Conservation (phyloP, 495 filamentous ascomycete species). For the Tuber umbilicatum region DNA sequence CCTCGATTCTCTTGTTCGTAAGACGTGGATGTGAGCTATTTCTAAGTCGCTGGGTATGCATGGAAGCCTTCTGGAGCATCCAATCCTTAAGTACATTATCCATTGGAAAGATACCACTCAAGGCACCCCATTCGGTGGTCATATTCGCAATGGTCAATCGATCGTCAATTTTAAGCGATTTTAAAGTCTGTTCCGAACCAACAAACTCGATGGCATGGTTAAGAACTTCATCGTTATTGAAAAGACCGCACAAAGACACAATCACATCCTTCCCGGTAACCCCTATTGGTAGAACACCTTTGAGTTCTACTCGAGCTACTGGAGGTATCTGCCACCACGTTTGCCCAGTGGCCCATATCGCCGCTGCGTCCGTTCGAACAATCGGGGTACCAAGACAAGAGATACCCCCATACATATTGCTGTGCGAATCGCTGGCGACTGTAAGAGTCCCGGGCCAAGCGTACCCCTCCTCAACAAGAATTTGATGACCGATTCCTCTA, state of each 20-base stretch:
- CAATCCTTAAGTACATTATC: slow-evolving; percentile 67
- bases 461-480: slow-evolving; percentile 80
- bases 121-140: slow-evolving; percentile 91
- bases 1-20: slow-evolving; percentile 62
- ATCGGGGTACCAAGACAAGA: slow-evolving; percentile 71
- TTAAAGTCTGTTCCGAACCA: slow-evolving; percentile 70
- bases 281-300: slow-evolving; percentile 64
- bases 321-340: slow-evolving; percentile 92
- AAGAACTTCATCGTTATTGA: slow-evolving; percentile 82
- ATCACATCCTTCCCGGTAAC: slow-evolving; percentile 97
- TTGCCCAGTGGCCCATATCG: slow-evolving; percentile 75
- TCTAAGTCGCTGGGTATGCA: slow-evolving; percentile 45
- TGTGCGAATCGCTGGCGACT: slow-evolving; percentile 77
- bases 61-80: slow-evolving; percentile 69
- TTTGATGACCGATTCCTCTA: slow-evolving; percentile 79
- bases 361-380: slow-evolving; percentile 79
- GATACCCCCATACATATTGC: slow-evolving; percentile 87
- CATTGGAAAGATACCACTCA: slow-evolving; percentile 77
- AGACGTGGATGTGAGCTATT: slow-evolving; percentile 48
- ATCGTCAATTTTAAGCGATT: slow-evolving; percentile 67
- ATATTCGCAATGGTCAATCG: slow-evolving; percentile 86
- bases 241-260: slow-evolving; percentile 77
- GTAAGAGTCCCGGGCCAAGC: slow-evolving; percentile 70
- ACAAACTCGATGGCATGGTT: slow-evolving; percentile 92
- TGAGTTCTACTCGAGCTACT: slow-evolving; percentile 71